A percentile compares a stretch with the other conserved stretches of the same genome.
These are phyloP conservation scores for Saururus chinensis DNA, from an alignment of 164 flowering plant genomes.

Conservation along the genomic window DNA sequence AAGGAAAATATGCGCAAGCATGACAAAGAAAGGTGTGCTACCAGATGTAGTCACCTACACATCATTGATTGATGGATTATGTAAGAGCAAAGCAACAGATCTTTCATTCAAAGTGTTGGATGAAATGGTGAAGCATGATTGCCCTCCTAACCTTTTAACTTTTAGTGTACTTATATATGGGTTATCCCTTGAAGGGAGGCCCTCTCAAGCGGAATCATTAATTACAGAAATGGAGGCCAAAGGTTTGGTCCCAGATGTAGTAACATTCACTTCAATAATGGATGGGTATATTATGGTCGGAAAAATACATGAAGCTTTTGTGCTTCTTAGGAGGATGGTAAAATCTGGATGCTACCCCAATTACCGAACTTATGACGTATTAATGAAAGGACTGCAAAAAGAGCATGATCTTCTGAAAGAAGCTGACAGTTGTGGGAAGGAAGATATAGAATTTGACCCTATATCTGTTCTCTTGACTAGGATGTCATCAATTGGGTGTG, in stretches of 20 bases:
- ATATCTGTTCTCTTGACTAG: constrained; percentile 33
- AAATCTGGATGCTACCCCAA: constrained; percentile 48
- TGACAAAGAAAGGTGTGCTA: constrained; percentile 42
- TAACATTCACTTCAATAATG: constrained; percentile 54
- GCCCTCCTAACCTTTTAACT: constrained; percentile 49
- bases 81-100: constrained; percentile 40
- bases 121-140: constrained; percentile 45
- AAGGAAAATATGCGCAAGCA: constrained; percentile 23
- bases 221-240: constrained; percentile 46
- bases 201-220: constrained; percentile 45
- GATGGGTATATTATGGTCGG: constrained; percentile 58
- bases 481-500: constrained; percentile 41
- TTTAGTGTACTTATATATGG: constrained; percentile 59
- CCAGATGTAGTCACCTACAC: constrained; percentile 71
- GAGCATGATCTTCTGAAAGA: constrained; percentile 23
- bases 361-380: constrained; percentile 46
- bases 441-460: constrained; percentile 16
- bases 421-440: constrained; percentile 23
- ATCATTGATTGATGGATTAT: constrained; percentile 58
- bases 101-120: constrained; percentile 46
- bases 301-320: constrained; percentile 49
- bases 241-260: constrained; percentile 49
- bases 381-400: constrained; percentile 62
- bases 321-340: constrained; percentile 41
- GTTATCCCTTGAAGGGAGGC: constrained; percentile 61